phyloP scores from a whole-genome alignment of 495 filamentous ascomycete genomes.

The Parachaetomium inaequale region DNA sequence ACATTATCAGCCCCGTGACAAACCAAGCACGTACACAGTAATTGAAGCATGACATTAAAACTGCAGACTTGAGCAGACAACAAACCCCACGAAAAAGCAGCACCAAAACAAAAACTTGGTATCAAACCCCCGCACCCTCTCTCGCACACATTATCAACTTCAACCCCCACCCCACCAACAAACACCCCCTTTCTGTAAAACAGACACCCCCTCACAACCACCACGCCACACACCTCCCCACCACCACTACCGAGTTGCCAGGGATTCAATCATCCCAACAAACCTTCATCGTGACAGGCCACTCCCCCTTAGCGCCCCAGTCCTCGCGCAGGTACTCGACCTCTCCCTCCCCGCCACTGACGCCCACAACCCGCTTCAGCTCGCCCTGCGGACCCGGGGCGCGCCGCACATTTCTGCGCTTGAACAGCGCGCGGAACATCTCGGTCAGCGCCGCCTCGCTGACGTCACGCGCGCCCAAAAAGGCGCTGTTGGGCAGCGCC shows the following conservation, averaged over 20 bases:
- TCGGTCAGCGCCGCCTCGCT: constrained; percentile 61
- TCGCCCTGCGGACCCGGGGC: constrained; percentile 65
- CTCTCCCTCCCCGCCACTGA: constrained; percentile 45
- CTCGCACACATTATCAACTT: no score
- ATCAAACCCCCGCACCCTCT: no score
- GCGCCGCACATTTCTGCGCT: constrained; percentile 60
- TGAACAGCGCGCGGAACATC: constrained; percentile 66
- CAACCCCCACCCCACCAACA: background rate
- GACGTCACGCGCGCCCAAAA: constrained; percentile 52
- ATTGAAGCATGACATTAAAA: no score
- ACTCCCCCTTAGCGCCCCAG: constrained; percentile 65
- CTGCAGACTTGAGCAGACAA: no score
- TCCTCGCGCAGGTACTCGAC: constrained; percentile 72
- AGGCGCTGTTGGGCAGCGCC: constrained; percentile 56
- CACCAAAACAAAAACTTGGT: no score
- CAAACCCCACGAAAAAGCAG: no score
- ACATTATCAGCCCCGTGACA: no score
- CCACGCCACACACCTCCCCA: background rate
- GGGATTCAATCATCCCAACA: constrained; percentile 41
- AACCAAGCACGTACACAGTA: no score
- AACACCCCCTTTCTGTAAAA: background rate
- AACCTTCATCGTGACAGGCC: constrained; percentile 66
- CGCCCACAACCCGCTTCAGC: constrained; percentile 62
- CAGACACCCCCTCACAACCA: background rate
- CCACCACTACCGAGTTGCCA: background rate